Percentiles rank a stretch among this genome's conserved stretches.
Evolutionary conservation across 768 basidiomycete species (phyloP).

Genomic region (Jaapia argillacea): DNA sequence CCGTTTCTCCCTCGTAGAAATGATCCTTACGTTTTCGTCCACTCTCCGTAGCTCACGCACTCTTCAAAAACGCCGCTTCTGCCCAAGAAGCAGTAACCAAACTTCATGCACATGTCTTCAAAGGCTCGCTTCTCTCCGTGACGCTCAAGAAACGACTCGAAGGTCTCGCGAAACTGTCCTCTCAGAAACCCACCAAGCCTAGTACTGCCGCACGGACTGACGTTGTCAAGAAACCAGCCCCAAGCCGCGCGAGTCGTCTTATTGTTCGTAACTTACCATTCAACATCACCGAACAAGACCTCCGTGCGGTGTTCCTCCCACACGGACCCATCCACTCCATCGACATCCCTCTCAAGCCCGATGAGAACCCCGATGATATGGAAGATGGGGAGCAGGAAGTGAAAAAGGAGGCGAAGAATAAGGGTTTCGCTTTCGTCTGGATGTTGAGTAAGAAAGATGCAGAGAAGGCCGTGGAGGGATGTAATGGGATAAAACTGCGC

Average conservation of each 20-base stretch:
- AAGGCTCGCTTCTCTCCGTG: conserved; percentile 78
- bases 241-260: conserved; percentile 68
- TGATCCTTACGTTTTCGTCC: not conserved
- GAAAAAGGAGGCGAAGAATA: conserved; percentile 31
- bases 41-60: conserved; percentile 46
- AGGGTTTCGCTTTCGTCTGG: conserved; percentile 95
- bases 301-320: conserved; percentile 79
- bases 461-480: conserved; percentile 66
- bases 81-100: conserved; percentile 68
- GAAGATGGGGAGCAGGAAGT: conserved; percentile 19
- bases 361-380: conserved; percentile 15
- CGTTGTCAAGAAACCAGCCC: conserved; percentile 21
- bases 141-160: conserved; percentile 83
- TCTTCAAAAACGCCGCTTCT: conserved; percentile 58
- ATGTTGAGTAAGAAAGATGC: conserved; percentile 82
- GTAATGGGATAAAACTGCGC: conserved; percentile 66
- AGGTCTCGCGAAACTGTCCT: conserved; percentile 42
- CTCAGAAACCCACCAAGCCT: conserved; percentile 18
- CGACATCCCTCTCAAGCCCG: conserved; percentile 49
- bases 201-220: conserved; percentile 16
- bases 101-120: conserved; percentile 90
- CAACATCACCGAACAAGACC: conserved; percentile 73
- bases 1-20: not conserved
- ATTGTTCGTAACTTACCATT: conserved; percentile 90
- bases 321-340: conserved; percentile 84